These are phyloP conservation scores for Hyparrhenia diplandra DNA, from an alignment of 176 grass and related monocot genomes.

Conservation along the genomic window DNA sequence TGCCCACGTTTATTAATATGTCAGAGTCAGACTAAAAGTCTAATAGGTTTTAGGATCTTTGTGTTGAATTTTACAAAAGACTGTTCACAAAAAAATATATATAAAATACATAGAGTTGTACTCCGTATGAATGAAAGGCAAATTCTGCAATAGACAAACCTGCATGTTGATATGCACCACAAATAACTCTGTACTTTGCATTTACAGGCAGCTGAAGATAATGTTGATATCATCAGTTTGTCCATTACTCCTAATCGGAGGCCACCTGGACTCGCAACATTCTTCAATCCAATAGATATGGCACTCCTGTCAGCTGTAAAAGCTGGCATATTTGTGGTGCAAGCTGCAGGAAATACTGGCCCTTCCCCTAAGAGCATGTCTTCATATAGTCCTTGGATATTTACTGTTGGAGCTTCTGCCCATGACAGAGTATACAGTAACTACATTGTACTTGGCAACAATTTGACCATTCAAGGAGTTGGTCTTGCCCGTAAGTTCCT, in stretches of 20 bases:
- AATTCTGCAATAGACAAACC: background rate
- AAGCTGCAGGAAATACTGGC: slow-evolving; percentile 96
- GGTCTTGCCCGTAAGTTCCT: slow-evolving; percentile 90
- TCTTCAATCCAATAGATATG: slow-evolving; percentile 99
- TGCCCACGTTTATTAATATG: slow-evolving; percentile 1
- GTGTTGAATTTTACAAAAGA: background rate
- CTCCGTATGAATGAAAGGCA: background rate
- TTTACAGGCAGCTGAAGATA: slow-evolving; percentile 94
- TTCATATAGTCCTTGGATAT: slow-evolving; percentile 97
- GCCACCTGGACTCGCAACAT: slow-evolving; percentile 80
- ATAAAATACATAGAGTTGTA: too few species aligned
- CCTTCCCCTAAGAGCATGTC: slow-evolving; percentile 88
- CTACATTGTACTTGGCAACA: slow-evolving; percentile 83
- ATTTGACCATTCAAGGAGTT: slow-evolving; percentile 80
- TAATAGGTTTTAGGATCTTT: background rate
- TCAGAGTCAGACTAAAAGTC: background rate
- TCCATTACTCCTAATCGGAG: slow-evolving; percentile 97
- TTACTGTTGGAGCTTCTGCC: slow-evolving; percentile 91
- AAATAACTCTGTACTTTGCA: background rate
- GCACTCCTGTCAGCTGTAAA: slow-evolving; percentile 78
- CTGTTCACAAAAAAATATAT: too few species aligned
- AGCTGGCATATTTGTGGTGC: slow-evolving; percentile 94
- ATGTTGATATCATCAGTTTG: slow-evolving; percentile 90
- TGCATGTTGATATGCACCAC: slow-evolving; percentile 10
- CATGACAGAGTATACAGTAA: slow-evolving; percentile 95